These are phyloP conservation scores for Salvia splendens DNA, from an alignment of 257 asterid genomes.

Conservation along the genomic window DNA sequence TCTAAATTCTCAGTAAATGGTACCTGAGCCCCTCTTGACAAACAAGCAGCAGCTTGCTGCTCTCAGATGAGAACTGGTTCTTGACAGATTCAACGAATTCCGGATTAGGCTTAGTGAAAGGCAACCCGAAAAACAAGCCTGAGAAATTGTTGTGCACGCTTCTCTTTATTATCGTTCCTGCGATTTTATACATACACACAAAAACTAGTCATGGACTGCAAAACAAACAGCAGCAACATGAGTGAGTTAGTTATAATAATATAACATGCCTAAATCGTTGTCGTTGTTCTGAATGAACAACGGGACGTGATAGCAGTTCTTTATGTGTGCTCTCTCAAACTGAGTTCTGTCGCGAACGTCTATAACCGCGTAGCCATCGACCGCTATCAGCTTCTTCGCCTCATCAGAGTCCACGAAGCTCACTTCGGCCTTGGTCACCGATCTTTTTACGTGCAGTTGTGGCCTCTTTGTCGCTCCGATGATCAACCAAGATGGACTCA, in stretches of 20 bases:
- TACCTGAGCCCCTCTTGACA: slow-evolving; percentile 96
- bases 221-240: background rate
- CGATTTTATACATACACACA: background rate
- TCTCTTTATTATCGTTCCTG: slow-evolving; percentile 78
- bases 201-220: slow-evolving; percentile 12
- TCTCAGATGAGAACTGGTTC: slow-evolving; percentile 69
- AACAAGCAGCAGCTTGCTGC: slow-evolving; percentile 83
- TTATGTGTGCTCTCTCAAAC: slow-evolving; percentile 77
- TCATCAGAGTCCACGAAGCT: slow-evolving; percentile 64
- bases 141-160: slow-evolving; percentile 83
- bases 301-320: slow-evolving; percentile 73
- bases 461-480: slow-evolving; percentile 34
- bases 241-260: background rate
- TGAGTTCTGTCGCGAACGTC: slow-evolving; percentile 85
- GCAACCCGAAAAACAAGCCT: slow-evolving; percentile 82
- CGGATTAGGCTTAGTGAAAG: slow-evolving; percentile 80
- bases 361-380: slow-evolving; percentile 66
- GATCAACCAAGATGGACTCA: slow-evolving; percentile 48
- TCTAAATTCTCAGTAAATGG: background rate
- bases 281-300: slow-evolving; percentile 76
- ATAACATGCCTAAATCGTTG: slow-evolving; percentile 64
- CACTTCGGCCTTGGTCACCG: slow-evolving; percentile 59
- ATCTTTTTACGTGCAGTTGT: slow-evolving; percentile 32
- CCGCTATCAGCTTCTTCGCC: slow-evolving; percentile 74
- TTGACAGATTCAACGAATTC: slow-evolving; percentile 70